Evolutionary conservation across 495 filamentous ascomycete genomes (phyloP), one percentile per base, ranked within the genome.

Genomic region (Aspergillus bridgeri): DNA sequence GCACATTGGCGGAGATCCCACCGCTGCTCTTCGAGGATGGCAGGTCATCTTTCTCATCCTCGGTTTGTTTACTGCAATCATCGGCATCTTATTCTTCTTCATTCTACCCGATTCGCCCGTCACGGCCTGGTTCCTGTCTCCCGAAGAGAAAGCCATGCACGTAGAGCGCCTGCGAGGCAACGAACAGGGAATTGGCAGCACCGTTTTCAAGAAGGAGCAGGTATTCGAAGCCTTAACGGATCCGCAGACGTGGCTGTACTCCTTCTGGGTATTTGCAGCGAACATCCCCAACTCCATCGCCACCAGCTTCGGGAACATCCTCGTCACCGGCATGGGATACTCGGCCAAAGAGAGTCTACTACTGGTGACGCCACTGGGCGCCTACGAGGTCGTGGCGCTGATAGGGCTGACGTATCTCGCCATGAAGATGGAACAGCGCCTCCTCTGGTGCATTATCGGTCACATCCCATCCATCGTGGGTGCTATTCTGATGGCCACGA

Each of bases 71-170:
- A 87, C 83, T 5, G 64, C 73, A 1, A 60, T 73, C 1, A 70
- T 82, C 56, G 81, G 83, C 22, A 59, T 79, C 17, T 21, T 82
- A 6, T 81, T 88, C 60, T 71, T 85, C 25, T 82, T 75, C 54
- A 63, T 81, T 24, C 71, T 88, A 55, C 85, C 84, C 1, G 84
- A 88, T 61, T 83, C 77, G 48, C 85, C 85, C 45, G 63, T 83
- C 51, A 82, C 83, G 53, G 80, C 81, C 3, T 71, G 79, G 21
- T 85, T 81, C 69, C 69, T 88, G 5, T 81, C 69, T 6, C 75
- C 75, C 25, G 65, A 78, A 47, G 85, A 87, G 44, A 77, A 81
- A 63, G 64, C 61, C 69, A 65, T 83, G 57, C 76, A 75, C 13
- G 69, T 83, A n/a, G 81, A 85, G 63, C 72, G 83, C 29, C 74